These are phyloP conservation scores for Rubia yunnanensis DNA, from an alignment of 257 asterid species.

Conservation along the genomic window DNA sequence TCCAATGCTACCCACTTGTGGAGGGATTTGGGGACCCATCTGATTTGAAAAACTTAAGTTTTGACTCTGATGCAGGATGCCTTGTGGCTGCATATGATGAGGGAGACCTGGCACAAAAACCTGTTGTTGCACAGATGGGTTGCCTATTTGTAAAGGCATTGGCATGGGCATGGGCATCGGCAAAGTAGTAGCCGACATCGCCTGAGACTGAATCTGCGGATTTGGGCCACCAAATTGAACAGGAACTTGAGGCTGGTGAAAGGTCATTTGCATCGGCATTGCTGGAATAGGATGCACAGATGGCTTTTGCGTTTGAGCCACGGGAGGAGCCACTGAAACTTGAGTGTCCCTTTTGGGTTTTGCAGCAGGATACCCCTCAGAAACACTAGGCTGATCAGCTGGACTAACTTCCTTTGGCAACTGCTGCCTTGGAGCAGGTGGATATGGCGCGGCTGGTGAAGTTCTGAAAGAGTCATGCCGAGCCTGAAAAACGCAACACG, in stretches of 20 bases:
- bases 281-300: slow-evolving; percentile 39
- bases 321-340: slow-evolving; percentile 37
- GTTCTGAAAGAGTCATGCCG: slow-evolving; percentile 41
- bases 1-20: slow-evolving; percentile 71
- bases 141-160: slow-evolving; percentile 55
- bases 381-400: slow-evolving; percentile 33
- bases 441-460: slow-evolving; percentile 40
- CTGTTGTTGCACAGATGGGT: slow-evolving; percentile 56
- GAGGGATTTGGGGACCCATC: slow-evolving; percentile 60
- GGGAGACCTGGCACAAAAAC: slow-evolving; percentile 65
- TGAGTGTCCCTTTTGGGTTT: slow-evolving; percentile 58
- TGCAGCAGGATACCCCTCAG: slow-evolving; percentile 36
- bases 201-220: slow-evolving; percentile 74
- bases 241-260: slow-evolving; percentile 53
- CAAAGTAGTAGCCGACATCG: slow-evolving; percentile 56
- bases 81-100: slow-evolving; percentile 73
- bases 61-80: slow-evolving; percentile 77
- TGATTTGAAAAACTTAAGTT: slow-evolving; percentile 50
- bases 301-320: slow-evolving; percentile 55
- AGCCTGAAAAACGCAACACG: slow-evolving; percentile 35
- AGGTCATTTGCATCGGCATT: slow-evolving; percentile 56
- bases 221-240: slow-evolving; percentile 66
- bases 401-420: slow-evolving; percentile 37
- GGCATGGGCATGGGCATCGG: slow-evolving; percentile 48
- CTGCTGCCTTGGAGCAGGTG: slow-evolving; percentile 55